A percentile compares a stretch with the other conserved stretches of the same genome.
Evolutionary conservation across 1,284 basidiomycete genomes (phyloP).

Genomic region (Cutaneotrichosporon sp.): DNA sequence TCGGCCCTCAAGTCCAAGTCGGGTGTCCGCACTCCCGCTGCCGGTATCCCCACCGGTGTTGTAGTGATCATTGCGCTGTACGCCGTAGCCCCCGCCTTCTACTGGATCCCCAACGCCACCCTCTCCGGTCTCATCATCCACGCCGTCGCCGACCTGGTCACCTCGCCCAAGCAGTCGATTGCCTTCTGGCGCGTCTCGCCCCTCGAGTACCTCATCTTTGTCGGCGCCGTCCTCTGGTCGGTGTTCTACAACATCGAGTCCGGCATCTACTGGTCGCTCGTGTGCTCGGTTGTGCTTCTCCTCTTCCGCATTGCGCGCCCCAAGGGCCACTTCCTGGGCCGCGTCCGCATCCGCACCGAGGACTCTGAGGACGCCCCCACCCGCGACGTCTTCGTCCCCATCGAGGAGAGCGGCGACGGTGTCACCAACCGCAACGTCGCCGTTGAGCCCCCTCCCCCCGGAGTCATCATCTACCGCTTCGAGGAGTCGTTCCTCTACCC

Average conservation of each 20-base stretch:
- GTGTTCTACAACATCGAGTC: conserved; percentile 87
- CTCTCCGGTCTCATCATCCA: conserved; percentile 95
- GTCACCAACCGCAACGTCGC: conserved; percentile 71
- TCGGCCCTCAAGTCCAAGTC: conserved; percentile 95
- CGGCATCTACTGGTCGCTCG: conserved; percentile 91
- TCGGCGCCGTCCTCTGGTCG: conserved; percentile 78
- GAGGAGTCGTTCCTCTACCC: conserved; percentile 95
- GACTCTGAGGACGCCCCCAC: conserved; percentile 55
- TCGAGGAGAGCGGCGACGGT: conserved; percentile 56
- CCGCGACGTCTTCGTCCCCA: conserved; percentile 73
- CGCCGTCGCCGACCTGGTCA: conserved; percentile 88
- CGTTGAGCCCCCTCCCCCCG: conserved; percentile 77
- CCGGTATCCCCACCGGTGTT: conserved; percentile 82
- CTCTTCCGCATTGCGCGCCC: conserved; percentile 89
- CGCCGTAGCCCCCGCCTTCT: conserved; percentile 87
- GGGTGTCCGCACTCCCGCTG: conserved; percentile 90
- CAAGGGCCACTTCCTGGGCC: conserved; percentile 87
- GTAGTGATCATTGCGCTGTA: conserved; percentile 93
- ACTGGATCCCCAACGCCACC: conserved; percentile 59
- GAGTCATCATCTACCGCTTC: conserved; percentile 88
- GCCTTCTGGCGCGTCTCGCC: conserved; percentile 93
- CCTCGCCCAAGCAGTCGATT: conserved; percentile 83
- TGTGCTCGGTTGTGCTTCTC: conserved; percentile 77
- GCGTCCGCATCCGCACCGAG: conserved; percentile 60
- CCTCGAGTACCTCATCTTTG: conserved; percentile 89